These are phyloP conservation scores for Hypoxylon sp. DNA, from an alignment of 2,329 filamentous ascomycete species.

Conservation along the genomic window DNA sequence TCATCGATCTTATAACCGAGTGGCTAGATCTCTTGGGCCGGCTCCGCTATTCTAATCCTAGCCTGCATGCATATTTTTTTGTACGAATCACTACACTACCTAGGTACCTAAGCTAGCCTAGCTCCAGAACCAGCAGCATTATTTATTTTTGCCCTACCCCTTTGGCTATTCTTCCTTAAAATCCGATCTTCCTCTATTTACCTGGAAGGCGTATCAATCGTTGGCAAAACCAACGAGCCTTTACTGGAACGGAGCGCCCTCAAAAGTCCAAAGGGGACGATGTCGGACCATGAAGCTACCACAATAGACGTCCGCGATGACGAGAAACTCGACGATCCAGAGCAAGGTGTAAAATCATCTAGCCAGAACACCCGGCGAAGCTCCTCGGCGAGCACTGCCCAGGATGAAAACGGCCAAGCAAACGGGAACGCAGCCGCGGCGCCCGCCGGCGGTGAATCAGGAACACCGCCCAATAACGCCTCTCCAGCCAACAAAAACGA, in stretches of 20 bases:
- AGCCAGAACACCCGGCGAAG: slow-evolving; percentile 25
- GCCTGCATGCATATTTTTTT: slow-evolving; percentile 9
- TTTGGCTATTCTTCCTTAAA: slow-evolving; percentile 5
- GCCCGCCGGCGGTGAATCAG: slow-evolving; percentile 1
- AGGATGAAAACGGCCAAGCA: slow-evolving; percentile 24
- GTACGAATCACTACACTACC: slow-evolving; percentile 23
- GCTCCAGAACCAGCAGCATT: slow-evolving; percentile 21
- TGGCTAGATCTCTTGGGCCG: slow-evolving; percentile 13
- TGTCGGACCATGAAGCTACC: slow-evolving; percentile 35
- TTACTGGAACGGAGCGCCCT: slow-evolving; percentile 6
- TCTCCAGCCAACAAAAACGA: slow-evolving; percentile 19
- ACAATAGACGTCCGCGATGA: slow-evolving; percentile 38
- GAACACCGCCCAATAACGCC: slow-evolving; percentile 9
- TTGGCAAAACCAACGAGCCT: slow-evolving; percentile 18
- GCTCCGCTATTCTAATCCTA: slow-evolving; percentile 31
- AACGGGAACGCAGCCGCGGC: slow-evolving; percentile 19
- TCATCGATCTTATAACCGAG: slow-evolving; percentile 26
- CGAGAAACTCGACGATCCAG: slow-evolving; percentile 43
- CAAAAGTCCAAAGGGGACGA: slow-evolving; percentile 11
- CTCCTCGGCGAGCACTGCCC: slow-evolving; percentile 37
- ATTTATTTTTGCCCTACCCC: slow-evolving; percentile 6
- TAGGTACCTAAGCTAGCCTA: too few relatives aligned
- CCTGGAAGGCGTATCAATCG: slow-evolving; percentile 9
- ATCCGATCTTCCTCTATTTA: background rate
- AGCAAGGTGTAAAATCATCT: slow-evolving; percentile 31